Evolutionary conservation across 352 stramenopile genomes (phyloP).

Genomic region (Aphanomyces invadans): DNA sequence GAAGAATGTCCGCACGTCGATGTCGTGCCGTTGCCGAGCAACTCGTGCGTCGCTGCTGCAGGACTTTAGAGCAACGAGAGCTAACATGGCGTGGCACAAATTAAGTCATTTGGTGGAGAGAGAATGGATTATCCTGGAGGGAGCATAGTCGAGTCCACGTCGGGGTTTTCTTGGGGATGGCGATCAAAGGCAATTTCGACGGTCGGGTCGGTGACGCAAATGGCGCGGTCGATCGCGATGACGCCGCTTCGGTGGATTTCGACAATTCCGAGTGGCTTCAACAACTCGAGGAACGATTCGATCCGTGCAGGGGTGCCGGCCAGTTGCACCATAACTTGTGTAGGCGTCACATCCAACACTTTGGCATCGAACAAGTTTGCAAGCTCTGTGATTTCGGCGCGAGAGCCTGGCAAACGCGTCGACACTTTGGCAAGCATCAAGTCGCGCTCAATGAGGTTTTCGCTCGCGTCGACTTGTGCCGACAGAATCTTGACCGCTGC

Average conservation of each 20-base stretch:
- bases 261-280: constrained; percentile 74
- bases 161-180: not conserved
- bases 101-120: no score
- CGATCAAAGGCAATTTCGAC: constrained; percentile 18
- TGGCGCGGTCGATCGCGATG: constrained; percentile 57
- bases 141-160: not conserved
- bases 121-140: constrained; percentile 4
- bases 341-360: constrained; percentile 73
- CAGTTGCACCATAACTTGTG: constrained; percentile 79
- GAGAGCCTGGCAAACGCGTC: constrained; percentile 48
- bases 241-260: constrained; percentile 80
- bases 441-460: constrained; percentile 82
- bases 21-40: no score
- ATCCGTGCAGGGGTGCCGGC: constrained; percentile 67
- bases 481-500: constrained; percentile 81
- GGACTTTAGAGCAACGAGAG: no score
- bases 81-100: no score
- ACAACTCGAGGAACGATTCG: constrained; percentile 70
- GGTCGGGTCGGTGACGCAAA: constrained; percentile 17
- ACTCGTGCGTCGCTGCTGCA: no score
- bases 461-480: constrained; percentile 47
- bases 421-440: constrained; percentile 83
- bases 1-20: no score
- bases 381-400: constrained; percentile 70
- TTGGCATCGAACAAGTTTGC: constrained; percentile 81